Evolutionary conservation across 2,329 filamentous ascomycete genomes (phyloP).

Genomic region (Sporothrix brasiliensis): DNA sequence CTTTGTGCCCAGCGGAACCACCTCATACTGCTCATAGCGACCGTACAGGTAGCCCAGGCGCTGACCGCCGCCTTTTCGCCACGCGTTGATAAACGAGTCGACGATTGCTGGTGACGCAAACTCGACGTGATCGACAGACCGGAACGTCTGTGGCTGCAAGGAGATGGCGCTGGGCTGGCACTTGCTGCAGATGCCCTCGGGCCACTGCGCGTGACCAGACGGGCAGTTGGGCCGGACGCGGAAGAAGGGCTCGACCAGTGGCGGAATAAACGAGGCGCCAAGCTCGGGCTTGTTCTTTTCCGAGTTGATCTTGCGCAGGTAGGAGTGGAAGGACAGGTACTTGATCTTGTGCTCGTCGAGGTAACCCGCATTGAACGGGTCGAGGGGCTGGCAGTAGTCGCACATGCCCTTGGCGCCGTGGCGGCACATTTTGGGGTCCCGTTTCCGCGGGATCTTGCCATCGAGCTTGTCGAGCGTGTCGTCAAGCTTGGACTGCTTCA

Average conservation of each 20-base stretch:
- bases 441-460: conserved; percentile 80
- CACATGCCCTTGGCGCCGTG: conserved; percentile 98
- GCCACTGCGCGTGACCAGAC: conserved; percentile 89
- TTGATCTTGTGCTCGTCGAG: conserved; percentile 97
- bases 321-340: conserved; percentile 92
- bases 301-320: conserved; percentile 92
- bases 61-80: conserved; percentile 83
- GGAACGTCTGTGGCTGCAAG: conserved; percentile 87
- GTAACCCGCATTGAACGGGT: conserved; percentile 89
- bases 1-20: conserved; percentile 92
- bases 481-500: conserved; percentile 85
- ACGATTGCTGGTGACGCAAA: conserved; percentile 84
- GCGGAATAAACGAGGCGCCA: conserved; percentile 93
- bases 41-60: conserved; percentile 90
- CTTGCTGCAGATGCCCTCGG: conserved; percentile 95
- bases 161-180: conserved; percentile 98
- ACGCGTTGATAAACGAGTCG: conserved; percentile 87
- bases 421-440: conserved; percentile 84
- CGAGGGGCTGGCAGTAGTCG: conserved; percentile 96
- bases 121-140: conserved; percentile 98
- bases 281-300: conserved; percentile 95
- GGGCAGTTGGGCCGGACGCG: conserved; percentile 87
- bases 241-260: conserved; percentile 89
- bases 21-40: conserved; percentile 83
- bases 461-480: conserved; percentile 82